These are phyloP conservation scores for Bocquillonia castaneifolia DNA, from an alignment of 441 rosid genomes.

Conservation along the genomic window DNA sequence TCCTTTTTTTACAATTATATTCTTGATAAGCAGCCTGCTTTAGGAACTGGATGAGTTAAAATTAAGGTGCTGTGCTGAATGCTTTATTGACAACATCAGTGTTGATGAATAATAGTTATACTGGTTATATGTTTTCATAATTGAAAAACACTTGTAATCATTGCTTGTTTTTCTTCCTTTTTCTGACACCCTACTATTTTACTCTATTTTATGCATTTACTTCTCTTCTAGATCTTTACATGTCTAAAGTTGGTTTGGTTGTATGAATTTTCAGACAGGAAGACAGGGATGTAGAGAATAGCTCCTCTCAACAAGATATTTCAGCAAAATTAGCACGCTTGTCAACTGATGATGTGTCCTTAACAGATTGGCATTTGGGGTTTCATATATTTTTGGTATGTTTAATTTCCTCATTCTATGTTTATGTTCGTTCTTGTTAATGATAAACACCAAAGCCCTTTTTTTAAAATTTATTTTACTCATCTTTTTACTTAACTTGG, in stretches of 20 bases:
- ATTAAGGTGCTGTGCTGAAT: not conserved
- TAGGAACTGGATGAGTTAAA: conserved; percentile 6
- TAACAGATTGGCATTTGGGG: conserved; percentile 95
- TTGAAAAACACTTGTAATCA: not conserved
- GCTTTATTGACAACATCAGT: not conserved
- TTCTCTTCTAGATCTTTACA: not conserved
- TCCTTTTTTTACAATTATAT: not conserved
- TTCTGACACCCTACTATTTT: not conserved
- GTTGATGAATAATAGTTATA: not conserved
- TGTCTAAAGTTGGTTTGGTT: conserved; percentile 6
- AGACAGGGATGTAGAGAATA: conserved; percentile 55
- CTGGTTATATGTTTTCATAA: not conserved
- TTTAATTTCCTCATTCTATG: conserved; percentile 11
- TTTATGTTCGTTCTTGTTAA: conserved; percentile 7
- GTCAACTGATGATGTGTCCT: conserved; percentile 66
- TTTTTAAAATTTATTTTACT: not conserved
- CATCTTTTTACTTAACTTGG: conserved; percentile 2
- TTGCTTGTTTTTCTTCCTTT: not conserved
- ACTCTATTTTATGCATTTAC: not conserved
- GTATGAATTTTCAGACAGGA: conserved; percentile 76
- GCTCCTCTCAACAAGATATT: conserved; percentile 51
- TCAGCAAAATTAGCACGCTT: conserved; percentile 62
- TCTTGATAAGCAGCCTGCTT: not conserved
- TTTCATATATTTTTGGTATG: conserved; percentile 85
- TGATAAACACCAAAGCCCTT: not conserved